phyloP scores from a whole-genome alignment of 768 basidiomycete genomes.

The Cyathus striatus region DNA sequence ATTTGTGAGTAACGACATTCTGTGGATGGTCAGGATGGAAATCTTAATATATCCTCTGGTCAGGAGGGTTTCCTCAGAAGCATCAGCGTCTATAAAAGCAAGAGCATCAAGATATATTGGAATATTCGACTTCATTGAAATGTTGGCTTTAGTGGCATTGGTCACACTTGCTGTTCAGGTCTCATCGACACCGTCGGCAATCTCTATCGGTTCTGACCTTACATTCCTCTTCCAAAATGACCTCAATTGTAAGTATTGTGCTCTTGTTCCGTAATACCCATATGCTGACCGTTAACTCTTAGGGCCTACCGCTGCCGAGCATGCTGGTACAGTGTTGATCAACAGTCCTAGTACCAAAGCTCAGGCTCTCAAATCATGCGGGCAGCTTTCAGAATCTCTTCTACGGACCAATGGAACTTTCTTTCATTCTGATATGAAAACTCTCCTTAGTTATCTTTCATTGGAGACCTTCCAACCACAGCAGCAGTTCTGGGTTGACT shows the following conservation, averaged over 20 bases:
- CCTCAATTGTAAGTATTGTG: slow-evolving; percentile 20
- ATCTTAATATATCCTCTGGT: no score
- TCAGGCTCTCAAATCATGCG: slow-evolving; percentile 10
- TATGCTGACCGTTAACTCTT: slow-evolving; percentile 1
- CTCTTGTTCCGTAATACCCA: neutral
- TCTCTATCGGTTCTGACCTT: slow-evolving; percentile 14
- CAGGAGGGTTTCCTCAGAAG: no score
- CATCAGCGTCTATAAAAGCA: no score
- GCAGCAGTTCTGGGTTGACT: slow-evolving; percentile 14
- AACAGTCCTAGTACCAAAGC: slow-evolving; percentile 6
- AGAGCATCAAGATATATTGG: no score
- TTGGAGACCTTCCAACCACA: slow-evolving; percentile 1
- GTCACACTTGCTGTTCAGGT: neutral
- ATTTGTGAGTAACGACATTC: no score
- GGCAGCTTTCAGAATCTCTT: slow-evolving; percentile 13
- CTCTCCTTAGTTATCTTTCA: slow-evolving; percentile 10
- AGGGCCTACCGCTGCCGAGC: slow-evolving; percentile 16
- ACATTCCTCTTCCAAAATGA: slow-evolving; percentile 26
- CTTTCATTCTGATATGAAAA: slow-evolving; percentile 11
- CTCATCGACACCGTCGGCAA: slow-evolving; percentile 9
- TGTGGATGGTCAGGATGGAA: no score
- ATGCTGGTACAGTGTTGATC: slow-evolving; percentile 13
- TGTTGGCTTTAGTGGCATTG: neutral
- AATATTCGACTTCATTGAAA: no score
- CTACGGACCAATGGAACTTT: slow-evolving; percentile 12